These are phyloP conservation scores for Tolypocladium ovalisporum DNA, from an alignment of 2,329 filamentous ascomycete species.

Conservation along the genomic window DNA sequence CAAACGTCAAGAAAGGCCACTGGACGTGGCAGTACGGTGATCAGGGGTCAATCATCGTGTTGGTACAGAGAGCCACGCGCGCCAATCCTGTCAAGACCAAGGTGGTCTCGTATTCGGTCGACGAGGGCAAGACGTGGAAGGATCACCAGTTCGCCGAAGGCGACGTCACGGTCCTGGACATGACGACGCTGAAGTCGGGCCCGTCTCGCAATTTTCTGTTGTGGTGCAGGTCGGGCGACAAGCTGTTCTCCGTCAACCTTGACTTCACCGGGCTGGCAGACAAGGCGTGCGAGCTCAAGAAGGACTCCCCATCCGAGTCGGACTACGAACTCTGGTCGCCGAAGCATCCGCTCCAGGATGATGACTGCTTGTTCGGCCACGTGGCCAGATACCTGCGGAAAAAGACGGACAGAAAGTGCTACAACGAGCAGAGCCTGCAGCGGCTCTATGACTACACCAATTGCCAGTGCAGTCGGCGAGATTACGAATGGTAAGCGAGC, in stretches of 20 bases:
- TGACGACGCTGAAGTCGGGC: constrained; percentile 82
- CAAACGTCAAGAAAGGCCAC: constrained; percentile 70
- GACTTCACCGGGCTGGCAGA: constrained; percentile 80
- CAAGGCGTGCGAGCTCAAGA: constrained; percentile 57
- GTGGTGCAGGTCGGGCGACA: constrained; percentile 56
- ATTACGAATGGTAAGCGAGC: constrained; percentile 76
- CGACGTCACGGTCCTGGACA: constrained; percentile 63
- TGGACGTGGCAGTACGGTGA: constrained; percentile 96
- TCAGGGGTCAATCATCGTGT: constrained; percentile 83
- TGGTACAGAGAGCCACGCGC: constrained; percentile 60
- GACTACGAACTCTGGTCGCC: constrained; percentile 88
- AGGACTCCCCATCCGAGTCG: constrained; percentile 34
- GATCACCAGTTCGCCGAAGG: constrained; percentile 62
- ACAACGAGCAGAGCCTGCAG: constrained; percentile 63
- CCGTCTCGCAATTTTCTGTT: constrained; percentile 84
- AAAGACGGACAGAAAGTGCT: constrained; percentile 67
- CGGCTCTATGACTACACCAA: constrained; percentile 64
- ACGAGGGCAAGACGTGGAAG: constrained; percentile 73
- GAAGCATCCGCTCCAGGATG: constrained; percentile 64
- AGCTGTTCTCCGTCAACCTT: constrained; percentile 66
- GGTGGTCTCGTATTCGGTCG: constrained; percentile 61
- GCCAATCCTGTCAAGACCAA: constrained; percentile 61
- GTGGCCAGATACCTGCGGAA: constrained; percentile 84
- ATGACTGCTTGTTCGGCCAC: constrained; percentile 89
- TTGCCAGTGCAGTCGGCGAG: constrained; percentile 72